A percentile compares a stretch with the other conserved stretches of the same genome.
Conservation (phyloP, 2,329 filamentous ascomycete species). For the Ophiostoma sp. region DNA sequence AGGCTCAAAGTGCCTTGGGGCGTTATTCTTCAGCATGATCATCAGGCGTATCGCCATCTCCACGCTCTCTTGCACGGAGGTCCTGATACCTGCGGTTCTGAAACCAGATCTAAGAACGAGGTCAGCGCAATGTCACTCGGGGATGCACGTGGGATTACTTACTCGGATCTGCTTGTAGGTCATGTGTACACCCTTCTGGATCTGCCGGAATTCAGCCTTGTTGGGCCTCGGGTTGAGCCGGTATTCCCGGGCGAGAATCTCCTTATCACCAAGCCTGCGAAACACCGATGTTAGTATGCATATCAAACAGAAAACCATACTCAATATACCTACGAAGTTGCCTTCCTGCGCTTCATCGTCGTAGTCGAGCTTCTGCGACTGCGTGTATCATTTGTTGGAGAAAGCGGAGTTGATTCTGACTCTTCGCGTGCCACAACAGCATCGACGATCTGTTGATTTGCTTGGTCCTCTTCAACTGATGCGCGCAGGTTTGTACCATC, state of each 20-base stretch:
- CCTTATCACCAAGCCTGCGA: constrained; percentile 4
- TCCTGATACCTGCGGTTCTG: constrained; percentile 35
- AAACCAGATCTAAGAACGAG: background rate
- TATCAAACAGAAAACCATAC: background rate
- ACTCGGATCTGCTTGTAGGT: constrained; percentile 15
- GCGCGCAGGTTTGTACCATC: background rate
- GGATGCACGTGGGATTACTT: background rate
- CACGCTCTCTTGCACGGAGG: constrained; percentile 2
- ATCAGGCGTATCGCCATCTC: background rate
- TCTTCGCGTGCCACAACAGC: background rate
- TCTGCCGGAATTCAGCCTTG: constrained; percentile 1
- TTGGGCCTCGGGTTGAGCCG: background rate
- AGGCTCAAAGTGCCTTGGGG: too few species aligned
- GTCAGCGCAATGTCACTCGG: background rate
- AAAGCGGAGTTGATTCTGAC: background rate
- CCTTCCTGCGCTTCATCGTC: constrained; percentile 1
- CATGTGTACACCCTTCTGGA: constrained; percentile 1
- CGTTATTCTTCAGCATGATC: background rate
- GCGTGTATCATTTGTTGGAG: background rate
- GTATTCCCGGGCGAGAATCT: constrained; percentile 6
- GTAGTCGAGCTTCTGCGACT: background rate
- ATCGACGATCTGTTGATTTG: background rate
- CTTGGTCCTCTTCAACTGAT: background rate
- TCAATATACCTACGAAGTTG: background rate
- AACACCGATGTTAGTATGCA: background rate